A percentile compares a stretch with the other conserved stretches of the same genome.
These are phyloP conservation scores for Alnus glutinosa DNA, from an alignment of 306 rosid genomes.

Conservation along the genomic window DNA sequence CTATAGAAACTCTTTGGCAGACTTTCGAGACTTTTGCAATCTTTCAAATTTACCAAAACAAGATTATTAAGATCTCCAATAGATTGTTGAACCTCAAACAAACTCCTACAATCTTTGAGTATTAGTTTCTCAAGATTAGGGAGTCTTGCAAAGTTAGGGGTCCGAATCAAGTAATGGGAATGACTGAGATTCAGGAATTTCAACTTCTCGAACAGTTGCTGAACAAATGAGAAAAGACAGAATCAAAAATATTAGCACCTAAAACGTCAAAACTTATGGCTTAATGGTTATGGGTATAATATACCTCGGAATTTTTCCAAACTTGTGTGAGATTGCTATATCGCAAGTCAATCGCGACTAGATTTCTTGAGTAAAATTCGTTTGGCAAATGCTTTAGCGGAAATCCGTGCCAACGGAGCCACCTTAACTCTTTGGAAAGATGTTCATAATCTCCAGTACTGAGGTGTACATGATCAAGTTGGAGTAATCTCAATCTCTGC, in stretches of 20 bases:
- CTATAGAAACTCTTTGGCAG: conserved; percentile 17
- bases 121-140: conserved; percentile 37
- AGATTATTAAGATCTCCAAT: conserved; percentile 22
- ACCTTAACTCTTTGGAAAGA: too few relatives aligned
- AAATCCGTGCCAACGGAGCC: too few relatives aligned
- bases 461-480: too few relatives aligned
- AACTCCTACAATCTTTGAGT: conserved; percentile 24
- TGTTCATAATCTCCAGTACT: too few relatives aligned
- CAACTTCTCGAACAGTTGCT: conserved; percentile 22
- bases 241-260: neutral
- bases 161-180: conserved; percentile 11
- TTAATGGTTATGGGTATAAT: neutral
- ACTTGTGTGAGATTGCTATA: conserved; percentile 30
- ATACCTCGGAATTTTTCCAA: conserved; percentile 42
- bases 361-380: neutral
- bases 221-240: neutral
- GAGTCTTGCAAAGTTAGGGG: conserved; percentile 40
- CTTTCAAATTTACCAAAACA: neutral
- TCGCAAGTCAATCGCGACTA: conserved; percentile 36
- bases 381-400: too few relatives aligned
- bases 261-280: neutral
- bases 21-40: neutral
- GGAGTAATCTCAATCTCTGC: conserved; percentile 36
- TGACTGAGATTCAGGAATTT: conserved; percentile 38
- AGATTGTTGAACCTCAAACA: conserved; percentile 28